These are phyloP conservation scores for Puccinia coronata DNA, from an alignment of 1,284 basidiomycete genomes.

Conservation along the genomic window DNA sequence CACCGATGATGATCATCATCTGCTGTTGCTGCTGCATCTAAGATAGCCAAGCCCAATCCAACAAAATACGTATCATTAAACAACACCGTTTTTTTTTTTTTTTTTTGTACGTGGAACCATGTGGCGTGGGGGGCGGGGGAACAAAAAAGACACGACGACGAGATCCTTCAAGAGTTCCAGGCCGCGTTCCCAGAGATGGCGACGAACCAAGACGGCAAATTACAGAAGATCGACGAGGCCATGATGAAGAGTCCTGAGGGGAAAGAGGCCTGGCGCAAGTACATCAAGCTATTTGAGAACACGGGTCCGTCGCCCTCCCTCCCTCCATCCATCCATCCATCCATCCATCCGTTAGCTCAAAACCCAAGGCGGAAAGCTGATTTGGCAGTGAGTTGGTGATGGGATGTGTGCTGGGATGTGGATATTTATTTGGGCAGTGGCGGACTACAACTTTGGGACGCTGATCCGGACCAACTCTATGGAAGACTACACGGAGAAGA, in stretches of 20 bases:
- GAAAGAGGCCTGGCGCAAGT: slow-evolving; percentile 88
- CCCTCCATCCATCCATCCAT: no score
- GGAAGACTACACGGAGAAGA: slow-evolving; percentile 84
- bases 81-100: background rate
- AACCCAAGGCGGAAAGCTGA: slow-evolving; percentile 60
- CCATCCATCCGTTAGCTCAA: background rate
- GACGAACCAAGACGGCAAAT: slow-evolving; percentile 65
- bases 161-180: slow-evolving; percentile 78
- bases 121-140: no score
- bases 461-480: slow-evolving; percentile 79
- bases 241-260: slow-evolving; percentile 88
- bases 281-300: slow-evolving; percentile 75
- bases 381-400: background rate
- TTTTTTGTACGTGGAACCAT: background rate
- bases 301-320: slow-evolving; percentile 54
- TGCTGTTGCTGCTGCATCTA: no score
- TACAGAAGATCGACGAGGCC: slow-evolving; percentile 82
- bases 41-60: no score
- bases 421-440: slow-evolving; percentile 65
- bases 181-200: slow-evolving; percentile 80
- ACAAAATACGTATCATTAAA: no score
- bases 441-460: slow-evolving; percentile 97
- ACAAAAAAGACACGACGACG: slow-evolving; percentile 74
- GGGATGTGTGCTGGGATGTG: no score
- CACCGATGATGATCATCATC: no score